A percentile compares a stretch with the other conserved stretches of the same genome.
These are phyloP conservation scores for Amanita bisporigera DNA, from an alignment of 1,284 basidiomycete species.

Conservation along the genomic window DNA sequence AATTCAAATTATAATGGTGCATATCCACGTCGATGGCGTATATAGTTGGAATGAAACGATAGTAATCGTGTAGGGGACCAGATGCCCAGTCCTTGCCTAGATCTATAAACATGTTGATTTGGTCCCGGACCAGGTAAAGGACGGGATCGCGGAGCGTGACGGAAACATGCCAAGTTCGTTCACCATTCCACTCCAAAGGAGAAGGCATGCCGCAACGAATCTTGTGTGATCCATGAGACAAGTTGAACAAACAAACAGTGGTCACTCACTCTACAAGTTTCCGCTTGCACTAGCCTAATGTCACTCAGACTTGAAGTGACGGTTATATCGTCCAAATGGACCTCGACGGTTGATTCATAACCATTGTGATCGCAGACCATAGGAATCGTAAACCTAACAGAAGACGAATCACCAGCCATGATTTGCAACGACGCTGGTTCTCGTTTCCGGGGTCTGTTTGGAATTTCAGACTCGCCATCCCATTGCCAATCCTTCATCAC, in stretches of 20 bases:
- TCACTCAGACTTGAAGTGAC: constrained; percentile 89
- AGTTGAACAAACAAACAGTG: constrained; percentile 13
- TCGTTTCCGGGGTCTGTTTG: constrained; percentile 57
- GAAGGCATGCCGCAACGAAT: constrained; percentile 68
- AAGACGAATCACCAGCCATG: constrained; percentile 78
- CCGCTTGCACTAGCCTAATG: constrained; percentile 74
- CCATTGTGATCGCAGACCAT: constrained; percentile 76
- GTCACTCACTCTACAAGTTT: constrained; percentile 70
- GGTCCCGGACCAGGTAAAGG: constrained; percentile 85
- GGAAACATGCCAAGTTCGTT: constrained; percentile 79
- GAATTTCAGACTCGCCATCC: constrained; percentile 63
- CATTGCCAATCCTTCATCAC: constrained; percentile 78
- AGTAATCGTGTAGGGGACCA: constrained; percentile 77
- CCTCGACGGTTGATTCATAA: constrained; percentile 78
- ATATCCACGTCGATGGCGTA: constrained; percentile 77
- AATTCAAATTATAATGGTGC: constrained; percentile 75
- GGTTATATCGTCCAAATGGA: constrained; percentile 81
- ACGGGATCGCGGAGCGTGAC: constrained; percentile 73
- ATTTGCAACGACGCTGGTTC: constrained; percentile 78
- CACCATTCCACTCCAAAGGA: constrained; percentile 69
- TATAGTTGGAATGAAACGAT: constrained; percentile 82
- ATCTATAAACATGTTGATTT: constrained; percentile 91
- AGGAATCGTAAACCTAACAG: constrained; percentile 82
- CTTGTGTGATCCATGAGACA: constrained; percentile 41
- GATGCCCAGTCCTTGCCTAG: constrained; percentile 88